Percentiles rank a stretch among this genome's conserved stretches.
These are phyloP conservation scores for Triangularia setosa DNA, from an alignment of 2,329 filamentous ascomycete species.

Conservation along the genomic window DNA sequence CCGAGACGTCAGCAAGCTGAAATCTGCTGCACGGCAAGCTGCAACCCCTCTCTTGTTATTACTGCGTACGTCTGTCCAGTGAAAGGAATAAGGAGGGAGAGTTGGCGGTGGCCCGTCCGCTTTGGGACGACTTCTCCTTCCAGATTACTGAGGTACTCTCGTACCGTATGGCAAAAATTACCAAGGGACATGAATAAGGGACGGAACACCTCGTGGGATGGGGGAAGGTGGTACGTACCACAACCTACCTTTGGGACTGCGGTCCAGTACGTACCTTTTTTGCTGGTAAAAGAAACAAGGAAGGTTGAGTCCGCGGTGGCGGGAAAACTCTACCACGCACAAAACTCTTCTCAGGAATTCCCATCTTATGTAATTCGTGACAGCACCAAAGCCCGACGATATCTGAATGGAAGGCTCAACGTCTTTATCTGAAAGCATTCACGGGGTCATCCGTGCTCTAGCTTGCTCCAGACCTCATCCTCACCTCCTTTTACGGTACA, in stretches of 20 bases:
- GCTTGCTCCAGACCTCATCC: not conserved
- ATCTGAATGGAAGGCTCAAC: not conserved
- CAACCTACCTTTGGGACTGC: not conserved
- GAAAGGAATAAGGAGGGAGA: not conserved
- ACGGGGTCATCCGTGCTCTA: not conserved
- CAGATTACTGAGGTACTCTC: not conserved
- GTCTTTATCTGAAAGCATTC: not conserved
- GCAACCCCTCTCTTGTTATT: not conserved
- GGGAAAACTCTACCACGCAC: not conserved
- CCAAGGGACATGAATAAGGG: constrained; percentile 2
- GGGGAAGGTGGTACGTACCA: not conserved
- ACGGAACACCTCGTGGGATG: not conserved
- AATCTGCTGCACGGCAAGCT: not conserved
- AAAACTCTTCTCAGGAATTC: not conserved
- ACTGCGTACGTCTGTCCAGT: not conserved
- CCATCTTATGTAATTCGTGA: not conserved
- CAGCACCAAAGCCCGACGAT: not conserved
- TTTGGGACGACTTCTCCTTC: constrained; percentile 3
- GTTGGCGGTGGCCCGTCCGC: not conserved
- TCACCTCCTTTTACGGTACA: not conserved
- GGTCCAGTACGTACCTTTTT: not conserved
- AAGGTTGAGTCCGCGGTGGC: not conserved
- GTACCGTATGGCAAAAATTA: not conserved
- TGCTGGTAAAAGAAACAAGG: not conserved
- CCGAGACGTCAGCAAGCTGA: constrained; percentile 5